A percentile compares a stretch with the other conserved stretches of the same genome.
Conservation (phyloP, 176 grass and related monocot species). For the Paspalum vaginatum region DNA sequence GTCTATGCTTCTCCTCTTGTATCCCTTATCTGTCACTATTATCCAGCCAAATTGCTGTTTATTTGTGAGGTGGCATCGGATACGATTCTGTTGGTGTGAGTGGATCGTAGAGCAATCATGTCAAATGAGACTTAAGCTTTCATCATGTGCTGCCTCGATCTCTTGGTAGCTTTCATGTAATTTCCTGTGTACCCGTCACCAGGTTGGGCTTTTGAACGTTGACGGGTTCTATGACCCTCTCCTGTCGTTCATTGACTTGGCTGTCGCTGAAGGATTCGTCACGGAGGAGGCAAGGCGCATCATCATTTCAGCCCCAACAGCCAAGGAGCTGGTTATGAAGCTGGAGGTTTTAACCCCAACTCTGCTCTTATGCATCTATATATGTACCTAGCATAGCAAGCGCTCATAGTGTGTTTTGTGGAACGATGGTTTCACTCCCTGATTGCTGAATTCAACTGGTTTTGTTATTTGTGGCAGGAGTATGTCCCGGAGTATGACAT, state of each 20-base stretch:
- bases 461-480: conserved; percentile 45
- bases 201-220: conserved; percentile 94
- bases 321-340: conserved; percentile 78
- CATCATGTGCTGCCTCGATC: not conserved
- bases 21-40: conserved; percentile 37
- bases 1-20: conserved; percentile 19
- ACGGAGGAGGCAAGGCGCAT: conserved; percentile 71
- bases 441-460: not conserved
- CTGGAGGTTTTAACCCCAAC: conserved; percentile 61
- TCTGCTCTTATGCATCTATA: not conserved
- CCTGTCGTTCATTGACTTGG: conserved; percentile 82
- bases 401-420: not conserved
- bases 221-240: conserved; percentile 92
- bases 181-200: not conserved
- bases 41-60: conserved; percentile 28
- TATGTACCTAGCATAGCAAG: not conserved
- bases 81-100: conserved; percentile 43
- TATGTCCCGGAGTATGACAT: conserved; percentile 59
- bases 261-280: conserved; percentile 84
- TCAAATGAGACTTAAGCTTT: not conserved
- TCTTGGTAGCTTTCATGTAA: not conserved
- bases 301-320: conserved; percentile 79
- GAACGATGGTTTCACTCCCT: not conserved
- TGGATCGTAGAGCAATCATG: conserved; percentile 26
- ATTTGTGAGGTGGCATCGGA: conserved; percentile 32